These are phyloP conservation scores for Boletus insuetus DNA, from an alignment of 768 basidiomycete species.

Conservation along the genomic window DNA sequence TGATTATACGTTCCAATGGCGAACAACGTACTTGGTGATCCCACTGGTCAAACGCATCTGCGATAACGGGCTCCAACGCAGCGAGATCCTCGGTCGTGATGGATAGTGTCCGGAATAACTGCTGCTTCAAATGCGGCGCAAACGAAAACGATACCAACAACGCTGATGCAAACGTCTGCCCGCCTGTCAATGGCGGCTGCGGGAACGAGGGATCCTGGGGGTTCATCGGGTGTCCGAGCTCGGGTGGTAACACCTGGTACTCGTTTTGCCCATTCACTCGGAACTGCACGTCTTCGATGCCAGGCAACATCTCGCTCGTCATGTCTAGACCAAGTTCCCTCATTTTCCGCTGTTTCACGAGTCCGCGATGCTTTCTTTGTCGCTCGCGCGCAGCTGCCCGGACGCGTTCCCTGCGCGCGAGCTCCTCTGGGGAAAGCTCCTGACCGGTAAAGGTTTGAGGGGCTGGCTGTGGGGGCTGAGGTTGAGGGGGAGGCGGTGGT, in stretches of 20 bases:
- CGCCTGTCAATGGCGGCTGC: constrained; percentile 48
- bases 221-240: constrained; percentile 33
- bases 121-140: constrained; percentile 69
- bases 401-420: constrained; percentile 64
- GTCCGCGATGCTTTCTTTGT: constrained; percentile 76
- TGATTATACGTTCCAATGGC: not conserved
- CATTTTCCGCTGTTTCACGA: constrained; percentile 79
- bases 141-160: constrained; percentile 75
- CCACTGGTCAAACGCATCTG: constrained; percentile 86
- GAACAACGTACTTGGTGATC: constrained; percentile 62
- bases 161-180: constrained; percentile 79
- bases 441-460: constrained; percentile 27
- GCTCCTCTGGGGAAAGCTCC: constrained; percentile 60
- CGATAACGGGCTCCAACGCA: constrained; percentile 74
- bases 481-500: constrained; percentile 32
- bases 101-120: constrained; percentile 65
- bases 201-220: constrained; percentile 64
- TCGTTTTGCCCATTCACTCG: constrained; percentile 47
- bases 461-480: constrained; percentile 29
- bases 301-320: constrained; percentile 66
- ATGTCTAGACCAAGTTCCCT: constrained; percentile 80
- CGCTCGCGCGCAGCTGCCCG: constrained; percentile 76
- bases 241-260: constrained; percentile 38
- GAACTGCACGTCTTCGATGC: constrained; percentile 67
- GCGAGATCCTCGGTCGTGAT: constrained; percentile 80